Conservation (phyloP, 2,329 filamentous ascomycete genomes). For the Dendrostoma leiphaemia region DNA sequence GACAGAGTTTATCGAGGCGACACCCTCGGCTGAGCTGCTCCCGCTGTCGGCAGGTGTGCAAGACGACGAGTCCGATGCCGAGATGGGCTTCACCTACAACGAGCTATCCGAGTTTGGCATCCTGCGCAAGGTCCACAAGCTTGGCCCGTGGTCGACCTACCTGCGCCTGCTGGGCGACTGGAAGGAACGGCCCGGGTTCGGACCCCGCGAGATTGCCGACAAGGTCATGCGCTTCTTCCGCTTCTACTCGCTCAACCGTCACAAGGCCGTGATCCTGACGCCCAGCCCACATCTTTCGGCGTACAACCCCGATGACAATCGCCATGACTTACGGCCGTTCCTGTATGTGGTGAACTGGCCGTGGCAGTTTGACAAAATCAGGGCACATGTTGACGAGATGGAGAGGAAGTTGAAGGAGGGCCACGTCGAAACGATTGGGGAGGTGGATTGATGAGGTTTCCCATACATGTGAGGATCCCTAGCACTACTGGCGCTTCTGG, state of each 20-base stretch:
- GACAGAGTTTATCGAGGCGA: slow-evolving; percentile 59
- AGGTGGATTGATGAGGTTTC: slow-evolving; percentile 4
- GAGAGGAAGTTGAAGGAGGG: slow-evolving; percentile 26
- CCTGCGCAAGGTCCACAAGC: slow-evolving; percentile 39
- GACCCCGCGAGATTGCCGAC: slow-evolving; percentile 36
- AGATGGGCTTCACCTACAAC: slow-evolving; percentile 43
- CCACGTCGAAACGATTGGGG: background rate
- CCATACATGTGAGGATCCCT: background rate
- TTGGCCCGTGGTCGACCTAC: slow-evolving; percentile 40
- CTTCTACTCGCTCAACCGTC: slow-evolving; percentile 61
- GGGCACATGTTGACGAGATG: slow-evolving; percentile 32
- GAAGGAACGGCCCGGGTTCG: slow-evolving; percentile 27
- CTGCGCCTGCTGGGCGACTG: slow-evolving; percentile 39
- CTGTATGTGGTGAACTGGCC: slow-evolving; percentile 38
- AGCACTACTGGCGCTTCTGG: background rate
- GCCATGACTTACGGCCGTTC: slow-evolving; percentile 39
- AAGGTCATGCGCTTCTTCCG: slow-evolving; percentile 42
- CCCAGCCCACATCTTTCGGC: slow-evolving; percentile 48
- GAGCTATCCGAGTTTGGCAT: slow-evolving; percentile 38
- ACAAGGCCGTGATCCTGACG: slow-evolving; percentile 62
- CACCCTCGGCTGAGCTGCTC: slow-evolving; percentile 52
- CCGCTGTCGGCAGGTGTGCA: slow-evolving; percentile 39
- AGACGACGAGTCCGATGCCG: slow-evolving; percentile 35
- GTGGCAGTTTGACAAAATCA: slow-evolving; percentile 42
- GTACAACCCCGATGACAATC: slow-evolving; percentile 39